Conservation (phyloP, 2,329 filamentous ascomycete species). For the Phialocephala sp. region DNA sequence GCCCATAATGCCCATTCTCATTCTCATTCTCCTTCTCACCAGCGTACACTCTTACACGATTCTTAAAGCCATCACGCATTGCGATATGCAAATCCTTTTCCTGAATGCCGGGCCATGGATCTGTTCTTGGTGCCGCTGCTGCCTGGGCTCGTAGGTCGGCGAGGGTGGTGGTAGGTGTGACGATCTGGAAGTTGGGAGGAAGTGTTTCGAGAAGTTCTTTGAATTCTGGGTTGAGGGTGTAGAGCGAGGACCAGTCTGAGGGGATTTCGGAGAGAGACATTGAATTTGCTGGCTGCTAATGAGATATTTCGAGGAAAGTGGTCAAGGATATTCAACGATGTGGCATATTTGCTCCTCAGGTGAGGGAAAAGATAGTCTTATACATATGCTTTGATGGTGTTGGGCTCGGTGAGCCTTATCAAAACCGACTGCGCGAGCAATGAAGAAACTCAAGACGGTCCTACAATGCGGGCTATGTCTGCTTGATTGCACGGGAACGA, state of each 20-base stretch:
- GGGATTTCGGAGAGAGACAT: not conserved
- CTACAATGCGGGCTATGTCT: no score
- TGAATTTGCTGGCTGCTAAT: no score
- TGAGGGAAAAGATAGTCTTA: not conserved
- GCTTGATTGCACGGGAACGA: not conserved
- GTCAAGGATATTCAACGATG: not conserved
- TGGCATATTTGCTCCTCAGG: not conserved
- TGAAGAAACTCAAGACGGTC: not conserved
- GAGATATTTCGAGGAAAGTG: not conserved
- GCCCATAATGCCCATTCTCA: conserved; percentile 19
- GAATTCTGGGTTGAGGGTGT: not conserved
- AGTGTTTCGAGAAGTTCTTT: not conserved
- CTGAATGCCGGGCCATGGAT: not conserved
- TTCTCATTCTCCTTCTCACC: not conserved
- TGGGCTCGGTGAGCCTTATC: not conserved
- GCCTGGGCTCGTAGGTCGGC: not conserved
- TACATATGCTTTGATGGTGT: no score
- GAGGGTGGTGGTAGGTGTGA: not conserved
- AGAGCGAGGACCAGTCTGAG: not conserved
- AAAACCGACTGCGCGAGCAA: not conserved
- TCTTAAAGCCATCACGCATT: not conserved
- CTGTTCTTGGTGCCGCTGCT: not conserved
- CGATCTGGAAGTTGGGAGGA: not conserved
- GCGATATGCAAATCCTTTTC: not conserved
- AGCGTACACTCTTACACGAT: not conserved